Conservation (phyloP, 208 protist genomes). For the Acanthamoeba royreba region DNA sequence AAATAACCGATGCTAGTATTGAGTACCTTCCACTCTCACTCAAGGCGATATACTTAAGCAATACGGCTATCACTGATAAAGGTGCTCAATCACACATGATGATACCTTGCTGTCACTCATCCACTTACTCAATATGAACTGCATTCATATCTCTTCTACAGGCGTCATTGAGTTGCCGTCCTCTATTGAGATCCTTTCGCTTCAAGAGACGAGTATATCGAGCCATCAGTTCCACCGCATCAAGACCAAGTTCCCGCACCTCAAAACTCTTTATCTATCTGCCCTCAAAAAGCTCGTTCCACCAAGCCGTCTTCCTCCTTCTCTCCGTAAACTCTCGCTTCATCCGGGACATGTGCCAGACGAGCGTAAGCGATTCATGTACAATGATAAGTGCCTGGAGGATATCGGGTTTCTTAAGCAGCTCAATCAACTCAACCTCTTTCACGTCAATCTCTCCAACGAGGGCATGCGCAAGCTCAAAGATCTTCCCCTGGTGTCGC, state of each 20-base stretch:
- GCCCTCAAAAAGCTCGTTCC: neutral
- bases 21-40: neutral
- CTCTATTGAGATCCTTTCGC: neutral
- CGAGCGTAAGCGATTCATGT: neutral
- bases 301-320: neutral
- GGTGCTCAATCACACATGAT: neutral
- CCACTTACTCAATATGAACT: neutral
- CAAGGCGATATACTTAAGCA: neutral
- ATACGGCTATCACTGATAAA: neutral
- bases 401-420: neutral
- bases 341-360: neutral
- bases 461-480: neutral
- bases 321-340: neutral
- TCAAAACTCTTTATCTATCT: neutral
- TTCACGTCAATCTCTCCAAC: neutral
- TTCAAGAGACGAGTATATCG: neutral
- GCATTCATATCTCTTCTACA: neutral
- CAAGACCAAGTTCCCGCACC: neutral
- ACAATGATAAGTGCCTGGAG: neutral
- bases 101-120: neutral
- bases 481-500: neutral
- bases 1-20: neutral
- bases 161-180: neutral
- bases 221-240: neutral
- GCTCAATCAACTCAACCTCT: neutral